Evolutionary conservation across 1,284 basidiomycete species (phyloP), one percentile per base, ranked within the genome.

Genomic region (Moesziomyces globuligerus): DNA sequence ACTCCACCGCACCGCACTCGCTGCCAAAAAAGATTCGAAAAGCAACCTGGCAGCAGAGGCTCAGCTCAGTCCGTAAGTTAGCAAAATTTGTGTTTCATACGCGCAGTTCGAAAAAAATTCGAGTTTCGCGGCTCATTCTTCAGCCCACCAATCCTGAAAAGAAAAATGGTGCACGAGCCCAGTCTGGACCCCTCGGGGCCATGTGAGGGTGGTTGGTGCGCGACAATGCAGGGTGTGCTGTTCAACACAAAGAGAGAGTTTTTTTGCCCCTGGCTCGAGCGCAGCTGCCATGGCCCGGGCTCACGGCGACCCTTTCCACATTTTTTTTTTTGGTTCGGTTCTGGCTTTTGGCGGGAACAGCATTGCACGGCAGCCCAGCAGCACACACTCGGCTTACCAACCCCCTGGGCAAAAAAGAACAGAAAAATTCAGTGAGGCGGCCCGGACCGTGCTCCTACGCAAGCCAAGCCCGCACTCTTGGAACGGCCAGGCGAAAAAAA

Each of bases 191-290:
- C 29, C 10, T 29, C 15, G 10, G 28, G 13, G 28, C 10, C 28
- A 29, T 10, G 28, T 11, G 28, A 29, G 29, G 29, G 29, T 32
- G 29, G 29, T 32, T 32, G 24, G 46, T 13, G 36, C 47, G 38
- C 37, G 48, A 38, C 38, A 40, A 40, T 40, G 46, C 46, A 48
- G 46, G 46, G 6, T 37, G 38, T 25, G 9, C 7, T 11, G 21
- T 42, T 20, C 15, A 23, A 42, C 24, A 39, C 29, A 39, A 50
- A 36, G 36, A 42, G 29, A 6, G 29, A 32, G 25, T 17, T 39
- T 18, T 36, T 40, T 37, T 32, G 23, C 40, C 21, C 29, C 37
- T 49, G 48, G 48, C 48, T 41, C 48, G 48, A 40, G 48, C 48
- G 48, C 20, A 23, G 21, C 20, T 10, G 18, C 15, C 37, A 28